Evolutionary conservation across 2,329 filamentous ascomycete species (phyloP), one percentile per base, ranked within the genome.

Genomic region (Amesomyces nigricolor): DNA sequence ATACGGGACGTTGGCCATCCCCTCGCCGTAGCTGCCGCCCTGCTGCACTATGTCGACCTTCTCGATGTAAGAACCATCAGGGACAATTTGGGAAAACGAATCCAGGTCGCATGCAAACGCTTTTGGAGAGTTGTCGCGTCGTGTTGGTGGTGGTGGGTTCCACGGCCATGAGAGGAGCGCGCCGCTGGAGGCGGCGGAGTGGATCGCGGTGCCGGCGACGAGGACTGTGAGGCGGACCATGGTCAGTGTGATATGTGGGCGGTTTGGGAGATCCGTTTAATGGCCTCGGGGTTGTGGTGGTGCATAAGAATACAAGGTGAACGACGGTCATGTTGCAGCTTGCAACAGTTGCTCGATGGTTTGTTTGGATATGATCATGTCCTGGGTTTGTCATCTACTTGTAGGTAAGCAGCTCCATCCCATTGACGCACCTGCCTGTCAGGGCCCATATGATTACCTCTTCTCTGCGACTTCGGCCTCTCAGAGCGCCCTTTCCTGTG

Each of bases 1-100:
- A 47, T 70, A 72, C 5, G 63, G 64, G 14, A 71, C 58, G 54
- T 75, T 63, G 6, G 57, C 61, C 5, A 57, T 1, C 1, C 71
- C 71, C 35, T 74, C 71, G 46, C 72, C 71, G 43, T 72, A 72
- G 4, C 62, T 68, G 45, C 66, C 65, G 2, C 69, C 69, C 1
- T 57, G 35, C 4, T 39, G 19, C 4, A 64, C 62, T 3, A 37
- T 40, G 2, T 52, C 57, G 5, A 63, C 51, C 14, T 59, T 61
- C 50, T 65, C 63, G 7, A 65, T 26, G 14, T 42, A 50, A 11
- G 58, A 58, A 3, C 39, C 47, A 1, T 47, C 16, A 2, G 61
- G 61, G 0, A 65, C 56, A 2, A 58, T 30, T 5, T n/a, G 5
- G 3, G 40, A 11, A 14, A 64, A 58, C 4, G 61, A 59, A 1